Base-by-base conservation (phyloP, 1,139 yeast genomes). In the Diutina neorugosa region DNA sequence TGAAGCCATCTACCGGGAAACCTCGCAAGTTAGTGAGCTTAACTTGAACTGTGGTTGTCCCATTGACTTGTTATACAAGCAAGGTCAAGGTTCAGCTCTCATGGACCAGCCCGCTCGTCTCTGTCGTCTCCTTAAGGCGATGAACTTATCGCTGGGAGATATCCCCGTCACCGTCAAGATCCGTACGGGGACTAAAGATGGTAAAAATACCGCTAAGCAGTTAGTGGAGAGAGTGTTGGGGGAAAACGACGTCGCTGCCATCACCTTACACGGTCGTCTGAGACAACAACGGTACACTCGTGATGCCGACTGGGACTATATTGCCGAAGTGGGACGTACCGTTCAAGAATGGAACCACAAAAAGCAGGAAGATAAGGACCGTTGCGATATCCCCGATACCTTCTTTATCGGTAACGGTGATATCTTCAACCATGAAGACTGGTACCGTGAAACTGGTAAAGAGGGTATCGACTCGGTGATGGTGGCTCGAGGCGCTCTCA, bases 21-120 rank as follows among this genome's bases (percentile, higher is more conserved):
- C 82, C 25, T 66, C 76, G 5, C 68, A 74, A 53, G 80, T 85
- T 21, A 80, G 86, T 40, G 98, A 93, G 65, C 73, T 93, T 58
- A 94, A 93, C 65, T 76, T 93, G 62, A 93, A 93, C 69, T 86
- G 96, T 65, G 99, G 99, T 2, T 93, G 99, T 67, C 99, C 99
- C 16, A 93, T 93, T 60, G 98, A 94, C 65, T 74, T 94, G 60
- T 74, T 93, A 25, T 94, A 84, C 67, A 79, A 93, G 60, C 91
- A 87, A 64, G 99, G 99, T 34, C 96, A 96, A 58, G 98, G 99
- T 1, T 84, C 96, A 44, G 98, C 97, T 0, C 75, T 93, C 56
- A 73, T 93, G 77, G 98, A 90, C 58, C 90, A 87, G 63, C 95
- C 96, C 8, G 84, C 95, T 0, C 80, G 89, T 62, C 69, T 91